Conservation (phyloP, 768 basidiomycete species). For the Solioccasus polychromus region DNA sequence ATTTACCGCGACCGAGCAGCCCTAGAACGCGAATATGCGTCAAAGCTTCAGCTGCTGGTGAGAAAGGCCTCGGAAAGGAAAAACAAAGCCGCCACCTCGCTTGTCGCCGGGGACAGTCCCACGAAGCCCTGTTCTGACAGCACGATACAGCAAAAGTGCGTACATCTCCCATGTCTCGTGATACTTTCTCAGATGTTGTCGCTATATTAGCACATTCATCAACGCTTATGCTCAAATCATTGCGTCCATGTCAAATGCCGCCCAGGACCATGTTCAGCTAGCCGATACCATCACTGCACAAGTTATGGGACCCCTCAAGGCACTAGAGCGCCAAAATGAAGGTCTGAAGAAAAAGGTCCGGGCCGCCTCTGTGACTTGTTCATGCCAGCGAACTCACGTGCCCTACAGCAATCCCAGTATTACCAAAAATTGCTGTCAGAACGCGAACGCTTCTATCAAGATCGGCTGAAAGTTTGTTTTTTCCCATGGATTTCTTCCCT, state of each 20-base stretch:
- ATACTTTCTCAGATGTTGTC: constrained; percentile 4
- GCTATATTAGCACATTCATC: constrained; percentile 60
- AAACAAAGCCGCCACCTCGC: constrained; percentile 47
- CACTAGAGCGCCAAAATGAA: constrained; percentile 59
- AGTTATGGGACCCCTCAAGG: constrained; percentile 61
- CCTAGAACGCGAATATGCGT: constrained; percentile 78
- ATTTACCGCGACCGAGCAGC: constrained; percentile 62
- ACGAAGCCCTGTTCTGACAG: constrained; percentile 57
- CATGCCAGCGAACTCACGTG: constrained; percentile 9
- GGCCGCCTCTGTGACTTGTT: too few relatives aligned
- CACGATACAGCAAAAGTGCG: constrained; percentile 55
- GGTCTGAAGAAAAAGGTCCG: constrained; percentile 66
- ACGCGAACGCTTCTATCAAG: constrained; percentile 62
- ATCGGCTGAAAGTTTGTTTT: constrained; percentile 62
- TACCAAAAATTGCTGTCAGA: constrained; percentile 71
- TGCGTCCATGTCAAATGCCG: constrained; percentile 51
- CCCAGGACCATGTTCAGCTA: constrained; percentile 67
- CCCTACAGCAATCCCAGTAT: constrained; percentile 59
- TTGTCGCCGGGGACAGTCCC: constrained; percentile 68
- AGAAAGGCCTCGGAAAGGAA: constrained; percentile 75
- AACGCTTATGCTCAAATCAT: constrained; percentile 69
- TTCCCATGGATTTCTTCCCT: not conserved
- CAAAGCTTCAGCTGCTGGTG: constrained; percentile 61
- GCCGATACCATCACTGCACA: constrained; percentile 60
- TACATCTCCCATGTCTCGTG: constrained; percentile 1